Percentiles rank a stretch among this genome's conserved stretches.
phyloP scores from a whole-genome alignment of 2,329 filamentous ascomycete genomes.

The Cytospora chrysosperma region DNA sequence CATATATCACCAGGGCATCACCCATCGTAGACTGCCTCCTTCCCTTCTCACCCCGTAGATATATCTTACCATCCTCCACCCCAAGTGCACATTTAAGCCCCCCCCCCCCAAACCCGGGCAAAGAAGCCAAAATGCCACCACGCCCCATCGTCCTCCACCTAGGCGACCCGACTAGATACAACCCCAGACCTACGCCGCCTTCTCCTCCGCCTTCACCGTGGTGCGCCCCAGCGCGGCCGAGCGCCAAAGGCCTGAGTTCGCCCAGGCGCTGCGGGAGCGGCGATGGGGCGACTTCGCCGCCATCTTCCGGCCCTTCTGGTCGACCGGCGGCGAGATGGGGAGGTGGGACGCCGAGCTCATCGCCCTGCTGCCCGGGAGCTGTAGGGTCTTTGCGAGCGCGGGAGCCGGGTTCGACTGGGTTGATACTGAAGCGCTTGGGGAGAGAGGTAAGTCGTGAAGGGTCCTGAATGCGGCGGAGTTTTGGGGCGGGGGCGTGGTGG shows the following conservation, averaged over 20 bases:
- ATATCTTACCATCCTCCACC: not conserved
- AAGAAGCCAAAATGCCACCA: not conserved
- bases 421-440: conserved; percentile 59
- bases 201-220: conserved; percentile 46
- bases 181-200: conserved; percentile 45
- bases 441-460: conserved; percentile 56
- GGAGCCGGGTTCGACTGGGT: conserved; percentile 68
- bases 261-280: conserved; percentile 47
- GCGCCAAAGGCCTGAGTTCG: conserved; percentile 50
- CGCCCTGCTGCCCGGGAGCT: conserved; percentile 50
- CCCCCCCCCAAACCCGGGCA: not conserved
- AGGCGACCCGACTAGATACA: conserved; percentile 61
- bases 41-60: not conserved
- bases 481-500: no score
- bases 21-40: no score
- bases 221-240: conserved; percentile 51
- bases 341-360: conserved; percentile 63
- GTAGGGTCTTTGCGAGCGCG: conserved; percentile 62
- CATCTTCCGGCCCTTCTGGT: conserved; percentile 55
- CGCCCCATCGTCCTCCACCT: conserved; percentile 68
- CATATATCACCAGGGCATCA: no score
- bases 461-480: no score
- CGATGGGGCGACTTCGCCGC: conserved; percentile 56
- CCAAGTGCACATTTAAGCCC: not conserved
- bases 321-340: conserved; percentile 65